Conservation (phyloP, 441 rosid species). For the Sinapis alba region DNA sequence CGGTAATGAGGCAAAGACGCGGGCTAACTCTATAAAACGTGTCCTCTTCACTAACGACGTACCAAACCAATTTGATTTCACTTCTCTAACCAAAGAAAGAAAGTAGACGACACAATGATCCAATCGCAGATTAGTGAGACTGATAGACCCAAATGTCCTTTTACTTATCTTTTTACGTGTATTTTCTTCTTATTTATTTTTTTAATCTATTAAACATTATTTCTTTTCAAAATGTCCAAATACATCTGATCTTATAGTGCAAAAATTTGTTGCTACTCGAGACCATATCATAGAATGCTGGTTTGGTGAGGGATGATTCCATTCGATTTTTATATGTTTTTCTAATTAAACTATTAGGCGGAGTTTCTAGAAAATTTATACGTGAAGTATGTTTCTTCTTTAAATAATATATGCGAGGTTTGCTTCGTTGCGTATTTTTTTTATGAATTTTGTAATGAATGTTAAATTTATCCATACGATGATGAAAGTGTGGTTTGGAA, state of each 20-base stretch:
- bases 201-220: neutral
- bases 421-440: too few relatives aligned
- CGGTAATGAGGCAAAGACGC: slow-evolving; percentile 45
- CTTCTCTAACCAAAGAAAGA: slow-evolving; percentile 27
- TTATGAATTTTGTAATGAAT: too few relatives aligned
- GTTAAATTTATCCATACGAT: too few relatives aligned
- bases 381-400: neutral
- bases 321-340: slow-evolving; percentile 15
- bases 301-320: slow-evolving; percentile 24
- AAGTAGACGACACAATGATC: slow-evolving; percentile 37
- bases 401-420: slow-evolving; percentile 4
- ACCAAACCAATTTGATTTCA: slow-evolving; percentile 37
- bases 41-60: slow-evolving; percentile 39
- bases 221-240: slow-evolving; percentile 9
- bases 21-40: slow-evolving; percentile 44
- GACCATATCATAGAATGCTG: slow-evolving; percentile 23
- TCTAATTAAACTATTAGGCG: slow-evolving; percentile 14
- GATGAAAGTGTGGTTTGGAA: too few relatives aligned
- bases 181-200: too few relatives aligned
- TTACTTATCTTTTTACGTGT: too few relatives aligned
- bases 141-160: slow-evolving; percentile 23
- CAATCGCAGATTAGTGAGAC: slow-evolving; percentile 31
- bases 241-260: slow-evolving; percentile 22
- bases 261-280: slow-evolving; percentile 19
- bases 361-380: slow-evolving; percentile 31